phyloP scores from a whole-genome alignment of 768 basidiomycete genomes.

The Suillus bovinus region DNA sequence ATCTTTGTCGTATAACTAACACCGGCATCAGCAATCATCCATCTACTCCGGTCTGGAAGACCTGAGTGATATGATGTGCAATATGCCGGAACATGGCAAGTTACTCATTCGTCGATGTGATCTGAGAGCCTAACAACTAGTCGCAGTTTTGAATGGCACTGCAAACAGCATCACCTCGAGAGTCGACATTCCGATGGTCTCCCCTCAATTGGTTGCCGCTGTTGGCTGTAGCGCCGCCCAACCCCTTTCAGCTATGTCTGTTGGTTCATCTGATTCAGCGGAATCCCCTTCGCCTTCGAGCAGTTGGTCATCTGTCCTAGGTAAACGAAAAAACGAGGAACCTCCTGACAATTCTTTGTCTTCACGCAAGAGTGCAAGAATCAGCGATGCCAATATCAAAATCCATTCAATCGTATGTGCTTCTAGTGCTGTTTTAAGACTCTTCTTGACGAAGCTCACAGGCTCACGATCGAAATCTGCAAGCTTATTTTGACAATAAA shows the following conservation, averaged over 20 bases:
- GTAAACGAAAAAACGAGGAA: conserved; percentile 14
- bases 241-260: neutral
- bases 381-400: neutral
- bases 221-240: no score
- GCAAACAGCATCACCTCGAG: neutral
- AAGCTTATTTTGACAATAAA: conserved; percentile 24
- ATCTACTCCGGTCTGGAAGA: conserved; percentile 17
- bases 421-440: neutral
- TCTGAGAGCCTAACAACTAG: neutral
- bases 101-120: neutral
- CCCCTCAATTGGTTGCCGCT: neutral
- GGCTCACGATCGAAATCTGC: conserved; percentile 17
- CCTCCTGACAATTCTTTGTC: neutral
- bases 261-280: conserved; percentile 7
- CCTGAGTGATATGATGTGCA: conserved; percentile 11
- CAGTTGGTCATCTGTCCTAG: conserved; percentile 10
- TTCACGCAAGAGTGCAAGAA: conserved; percentile 7
- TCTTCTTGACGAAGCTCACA: neutral
- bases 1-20: neutral
- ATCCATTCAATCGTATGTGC: conserved; percentile 2
- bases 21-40: conserved; percentile 11
- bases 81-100: conserved; percentile 11
- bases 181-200: neutral
- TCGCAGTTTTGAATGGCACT: neutral
- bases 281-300: conserved; percentile 14